phyloP scores from a whole-genome alignment of 2,329 filamentous ascomycete species.

The Colletotrichum sp. region DNA sequence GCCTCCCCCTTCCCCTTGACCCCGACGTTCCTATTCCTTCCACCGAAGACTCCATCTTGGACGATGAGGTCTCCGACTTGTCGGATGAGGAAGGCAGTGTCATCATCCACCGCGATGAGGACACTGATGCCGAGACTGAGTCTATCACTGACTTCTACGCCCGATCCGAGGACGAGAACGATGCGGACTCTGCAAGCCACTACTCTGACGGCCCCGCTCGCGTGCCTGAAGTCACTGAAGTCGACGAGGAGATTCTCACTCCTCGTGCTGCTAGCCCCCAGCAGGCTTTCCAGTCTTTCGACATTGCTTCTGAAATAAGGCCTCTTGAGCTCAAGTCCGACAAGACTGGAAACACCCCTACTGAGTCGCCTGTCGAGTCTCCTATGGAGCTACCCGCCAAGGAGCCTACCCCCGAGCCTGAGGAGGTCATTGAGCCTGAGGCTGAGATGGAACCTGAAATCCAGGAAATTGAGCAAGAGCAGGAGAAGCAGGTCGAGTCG shows the following conservation, averaged over 20 bases:
- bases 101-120: constrained; percentile 71
- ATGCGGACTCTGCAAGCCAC: constrained; percentile 60
- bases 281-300: constrained; percentile 23
- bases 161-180: constrained; percentile 52
- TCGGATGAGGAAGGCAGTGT: constrained; percentile 62
- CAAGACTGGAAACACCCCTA: constrained; percentile 22
- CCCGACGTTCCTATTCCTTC: constrained; percentile 91
- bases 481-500: constrained; percentile 20
- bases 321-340: constrained; percentile 19
- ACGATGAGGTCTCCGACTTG: constrained; percentile 36
- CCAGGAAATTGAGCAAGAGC: neutral
- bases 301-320: constrained; percentile 14
- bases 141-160: constrained; percentile 72
- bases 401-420: neutral
- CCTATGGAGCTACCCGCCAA: neutral
- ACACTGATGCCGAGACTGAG: constrained; percentile 69
- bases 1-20: constrained; percentile 68
- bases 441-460: neutral
- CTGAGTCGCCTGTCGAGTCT: constrained; percentile 24
- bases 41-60: constrained; percentile 71
- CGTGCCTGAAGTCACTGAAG: constrained; percentile 10
- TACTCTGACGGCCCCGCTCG: constrained; percentile 50
- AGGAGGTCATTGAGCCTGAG: neutral
- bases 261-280: constrained; percentile 52
- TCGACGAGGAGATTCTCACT: constrained; percentile 54